Conservation (phyloP, 2,329 filamentous ascomycete genomes). For the Ceratocystis albifundus region DNA sequence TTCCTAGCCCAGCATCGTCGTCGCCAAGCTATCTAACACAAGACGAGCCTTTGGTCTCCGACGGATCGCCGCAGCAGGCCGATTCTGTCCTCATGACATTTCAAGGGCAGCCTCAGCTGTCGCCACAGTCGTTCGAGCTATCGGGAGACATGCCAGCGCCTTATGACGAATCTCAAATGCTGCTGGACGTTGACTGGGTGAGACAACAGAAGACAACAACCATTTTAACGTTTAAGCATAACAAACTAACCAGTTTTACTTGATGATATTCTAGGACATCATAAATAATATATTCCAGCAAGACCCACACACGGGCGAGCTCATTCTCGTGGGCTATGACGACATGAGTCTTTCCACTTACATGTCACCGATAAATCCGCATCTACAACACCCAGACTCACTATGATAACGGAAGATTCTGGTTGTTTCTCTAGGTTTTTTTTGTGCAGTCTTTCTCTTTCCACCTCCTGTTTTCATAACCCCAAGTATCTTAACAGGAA, state of each 20-base stretch:
- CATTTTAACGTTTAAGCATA: background rate
- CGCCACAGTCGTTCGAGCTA: background rate
- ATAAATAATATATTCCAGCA: slow-evolving; percentile 32
- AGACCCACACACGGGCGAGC: slow-evolving; percentile 32
- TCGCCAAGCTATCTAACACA: background rate
- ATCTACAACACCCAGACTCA: background rate
- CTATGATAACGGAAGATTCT: background rate
- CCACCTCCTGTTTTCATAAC: too few species aligned
- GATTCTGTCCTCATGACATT: background rate
- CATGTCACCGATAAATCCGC: slow-evolving; percentile 25
- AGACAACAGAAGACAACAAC: background rate
- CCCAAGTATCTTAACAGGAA: too few species aligned
- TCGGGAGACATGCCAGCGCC: background rate
- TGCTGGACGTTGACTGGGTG: slow-evolving; percentile 14
- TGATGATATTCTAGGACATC: slow-evolving; percentile 27
- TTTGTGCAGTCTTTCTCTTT: too few species aligned
- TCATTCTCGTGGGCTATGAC: slow-evolving; percentile 32
- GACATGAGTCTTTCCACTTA: slow-evolving; percentile 31
- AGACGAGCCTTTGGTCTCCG: background rate
- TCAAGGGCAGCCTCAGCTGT: background rate
- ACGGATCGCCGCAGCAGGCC: background rate
- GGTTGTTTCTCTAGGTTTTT: too few species aligned
- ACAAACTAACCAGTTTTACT: background rate
- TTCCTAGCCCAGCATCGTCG: background rate
- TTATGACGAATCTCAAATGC: background rate